A percentile compares a stretch with the other conserved stretches of the same genome.
Evolutionary conservation across 2,329 filamentous ascomycete genomes (phyloP).

Genomic region (Pseudogymnoascus sp.): DNA sequence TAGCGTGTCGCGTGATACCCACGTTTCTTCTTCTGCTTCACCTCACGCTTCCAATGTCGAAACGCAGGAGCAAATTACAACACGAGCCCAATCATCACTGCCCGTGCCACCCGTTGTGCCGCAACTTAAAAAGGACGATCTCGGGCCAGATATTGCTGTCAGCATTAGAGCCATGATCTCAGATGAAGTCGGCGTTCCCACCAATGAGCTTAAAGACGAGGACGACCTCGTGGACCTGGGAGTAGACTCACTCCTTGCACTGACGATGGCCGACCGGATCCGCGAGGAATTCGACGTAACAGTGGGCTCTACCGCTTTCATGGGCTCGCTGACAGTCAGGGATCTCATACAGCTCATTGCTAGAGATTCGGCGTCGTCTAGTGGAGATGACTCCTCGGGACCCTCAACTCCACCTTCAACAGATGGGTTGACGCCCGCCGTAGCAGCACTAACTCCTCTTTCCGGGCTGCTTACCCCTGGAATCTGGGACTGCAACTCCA

Average conservation of each 20-base stretch:
- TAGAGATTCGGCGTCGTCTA: background rate
- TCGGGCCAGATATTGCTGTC: slow-evolving; percentile 38
- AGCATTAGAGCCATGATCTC: slow-evolving; percentile 41
- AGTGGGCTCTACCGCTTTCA: slow-evolving; percentile 44
- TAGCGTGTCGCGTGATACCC: slow-evolving; percentile 57
- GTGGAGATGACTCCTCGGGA: no score
- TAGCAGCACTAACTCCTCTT: no score
- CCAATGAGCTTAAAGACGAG: slow-evolving; percentile 47
- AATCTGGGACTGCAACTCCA: no score
- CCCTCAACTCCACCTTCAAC: no score
- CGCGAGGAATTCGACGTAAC: slow-evolving; percentile 50
- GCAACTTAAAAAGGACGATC: slow-evolving; percentile 33
- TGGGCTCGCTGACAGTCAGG: slow-evolving; percentile 46
- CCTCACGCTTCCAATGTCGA: slow-evolving; percentile 32
- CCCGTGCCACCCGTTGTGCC: slow-evolving; percentile 22
- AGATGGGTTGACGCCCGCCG: background rate
- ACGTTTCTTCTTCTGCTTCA: slow-evolving; percentile 31
- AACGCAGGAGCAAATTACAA: slow-evolving; percentile 26
- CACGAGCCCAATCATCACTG: slow-evolving; percentile 24
- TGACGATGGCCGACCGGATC: slow-evolving; percentile 49
- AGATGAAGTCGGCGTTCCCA: slow-evolving; percentile 47
- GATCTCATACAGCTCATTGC: background rate
- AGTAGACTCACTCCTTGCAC: slow-evolving; percentile 52
- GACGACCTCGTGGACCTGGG: slow-evolving; percentile 49
- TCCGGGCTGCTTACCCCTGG: no score